phyloP scores from a whole-genome alignment of 129 eudicot genomes.

The Lactuca saligna region DNA sequence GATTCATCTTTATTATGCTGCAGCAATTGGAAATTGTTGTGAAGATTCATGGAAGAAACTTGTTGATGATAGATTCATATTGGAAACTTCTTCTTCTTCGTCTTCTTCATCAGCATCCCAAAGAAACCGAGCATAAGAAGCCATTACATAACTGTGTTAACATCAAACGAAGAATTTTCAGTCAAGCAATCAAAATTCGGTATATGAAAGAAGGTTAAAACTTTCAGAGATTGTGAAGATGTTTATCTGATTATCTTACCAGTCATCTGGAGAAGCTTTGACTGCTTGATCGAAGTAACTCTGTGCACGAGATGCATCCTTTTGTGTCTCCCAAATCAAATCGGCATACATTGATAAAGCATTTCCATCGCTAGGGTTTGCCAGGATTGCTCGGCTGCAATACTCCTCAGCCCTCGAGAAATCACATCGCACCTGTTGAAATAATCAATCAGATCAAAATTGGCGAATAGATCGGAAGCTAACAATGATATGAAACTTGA shows the following conservation, averaged over 20 bases:
- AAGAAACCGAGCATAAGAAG: constrained; percentile 72
- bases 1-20: constrained; percentile 35
- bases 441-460: constrained; percentile 2
- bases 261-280: constrained; percentile 67
- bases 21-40: constrained; percentile 44
- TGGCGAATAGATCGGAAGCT: neutral
- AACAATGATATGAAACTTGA: neutral
- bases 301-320: constrained; percentile 68
- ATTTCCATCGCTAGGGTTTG: constrained; percentile 70
- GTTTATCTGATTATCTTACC: constrained; percentile 33
- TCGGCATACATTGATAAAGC: constrained; percentile 67
- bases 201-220: neutral
- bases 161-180: constrained; percentile 2
- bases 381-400: constrained; percentile 79
- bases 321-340: constrained; percentile 70
- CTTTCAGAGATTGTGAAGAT: neutral
- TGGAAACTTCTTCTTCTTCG: constrained; percentile 40
- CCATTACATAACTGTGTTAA: constrained; percentile 56
- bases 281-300: constrained; percentile 77
- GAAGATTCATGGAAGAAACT: constrained; percentile 42
- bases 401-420: constrained; percentile 67
- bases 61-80: constrained; percentile 17
- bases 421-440: constrained; percentile 58
- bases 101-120: constrained; percentile 67
- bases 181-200: neutral